Conservation (phyloP, 2,329 filamentous ascomycete species). For the Chrysosphaeria jannelii region DNA sequence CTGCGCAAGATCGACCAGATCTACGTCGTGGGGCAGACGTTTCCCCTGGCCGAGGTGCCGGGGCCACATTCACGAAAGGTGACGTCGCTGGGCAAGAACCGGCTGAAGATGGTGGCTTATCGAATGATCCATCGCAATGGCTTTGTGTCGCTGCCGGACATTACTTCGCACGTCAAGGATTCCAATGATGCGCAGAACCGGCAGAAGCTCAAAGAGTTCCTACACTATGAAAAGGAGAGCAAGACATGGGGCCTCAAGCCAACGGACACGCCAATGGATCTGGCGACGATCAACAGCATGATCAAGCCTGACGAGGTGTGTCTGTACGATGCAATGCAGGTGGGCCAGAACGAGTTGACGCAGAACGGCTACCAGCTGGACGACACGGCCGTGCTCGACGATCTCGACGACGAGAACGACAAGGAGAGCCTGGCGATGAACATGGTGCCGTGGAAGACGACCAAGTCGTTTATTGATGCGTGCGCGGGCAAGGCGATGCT, state of each 20-base stretch:
- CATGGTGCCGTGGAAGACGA: slow-evolving; percentile 86
- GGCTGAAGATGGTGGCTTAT: slow-evolving; percentile 86
- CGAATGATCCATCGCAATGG: slow-evolving; percentile 56
- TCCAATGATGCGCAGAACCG: slow-evolving; percentile 87
- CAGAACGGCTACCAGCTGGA: slow-evolving; percentile 62
- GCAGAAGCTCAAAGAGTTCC: slow-evolving; percentile 90
- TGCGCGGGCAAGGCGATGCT: slow-evolving; percentile 92
- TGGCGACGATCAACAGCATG: slow-evolving; percentile 53
- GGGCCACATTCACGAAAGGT: slow-evolving; percentile 84
- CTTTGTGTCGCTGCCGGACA: slow-evolving; percentile 46
- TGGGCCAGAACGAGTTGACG: slow-evolving; percentile 66
- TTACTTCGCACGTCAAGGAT: slow-evolving; percentile 76
- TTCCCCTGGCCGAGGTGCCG: slow-evolving; percentile 75
- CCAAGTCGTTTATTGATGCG: slow-evolving; percentile 85
- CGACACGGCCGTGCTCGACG: slow-evolving; percentile 30
- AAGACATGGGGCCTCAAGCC: slow-evolving; percentile 62
- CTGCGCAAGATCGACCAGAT: slow-evolving; percentile 75
- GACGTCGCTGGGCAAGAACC: slow-evolving; percentile 87
- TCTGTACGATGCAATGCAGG: slow-evolving; percentile 84
- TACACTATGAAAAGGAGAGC: slow-evolving; percentile 63
- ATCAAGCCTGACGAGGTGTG: slow-evolving; percentile 92
- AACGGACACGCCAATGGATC: slow-evolving; percentile 48
- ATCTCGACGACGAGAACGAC: slow-evolving; percentile 28
- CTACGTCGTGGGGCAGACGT: slow-evolving; percentile 72
- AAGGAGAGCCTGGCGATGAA: slow-evolving; percentile 58